phyloP scores from a whole-genome alignment of 2,329 filamentous ascomycete genomes.

The Xylaria sp. region DNA sequence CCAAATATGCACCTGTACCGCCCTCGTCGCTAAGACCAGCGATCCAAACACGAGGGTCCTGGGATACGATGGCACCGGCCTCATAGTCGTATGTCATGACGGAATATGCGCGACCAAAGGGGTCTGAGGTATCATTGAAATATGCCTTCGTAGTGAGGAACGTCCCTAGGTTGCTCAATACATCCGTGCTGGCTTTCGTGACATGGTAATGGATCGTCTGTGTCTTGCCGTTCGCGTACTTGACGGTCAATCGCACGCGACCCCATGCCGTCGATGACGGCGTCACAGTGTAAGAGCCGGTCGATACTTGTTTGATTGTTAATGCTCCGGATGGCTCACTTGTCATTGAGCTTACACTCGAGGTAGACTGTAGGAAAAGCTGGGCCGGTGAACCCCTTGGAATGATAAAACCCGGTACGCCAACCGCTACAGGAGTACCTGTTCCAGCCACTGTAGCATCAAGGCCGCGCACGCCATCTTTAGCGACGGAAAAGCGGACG shows the following conservation, averaged over 20 bases:
- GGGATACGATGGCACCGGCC: slow-evolving; percentile 54
- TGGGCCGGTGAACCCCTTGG: slow-evolving; percentile 58
- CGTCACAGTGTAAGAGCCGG: slow-evolving; percentile 55
- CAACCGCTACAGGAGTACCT: slow-evolving; percentile 60
- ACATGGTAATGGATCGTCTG: slow-evolving; percentile 68
- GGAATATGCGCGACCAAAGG: slow-evolving; percentile 64
- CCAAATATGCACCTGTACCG: slow-evolving; percentile 65
- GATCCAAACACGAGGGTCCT: slow-evolving; percentile 65
- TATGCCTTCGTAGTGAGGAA: slow-evolving; percentile 66
- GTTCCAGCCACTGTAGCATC: slow-evolving; percentile 57
- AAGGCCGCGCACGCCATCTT: slow-evolving; percentile 57
- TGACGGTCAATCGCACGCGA: slow-evolving; percentile 58
- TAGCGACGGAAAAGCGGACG: slow-evolving; percentile 61
- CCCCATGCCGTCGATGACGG: slow-evolving; percentile 60
- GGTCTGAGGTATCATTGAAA: slow-evolving; percentile 62
- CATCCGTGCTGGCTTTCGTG: slow-evolving; percentile 57
- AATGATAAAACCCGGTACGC: slow-evolving; percentile 65
- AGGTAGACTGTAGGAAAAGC: slow-evolving; percentile 57
- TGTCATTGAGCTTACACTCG: slow-evolving; percentile 54
- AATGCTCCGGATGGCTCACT: slow-evolving; percentile 54
- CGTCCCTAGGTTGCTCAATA: slow-evolving; percentile 58
- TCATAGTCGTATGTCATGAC: slow-evolving; percentile 68
- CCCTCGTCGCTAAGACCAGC: slow-evolving; percentile 69
- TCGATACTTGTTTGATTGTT: slow-evolving; percentile 45
- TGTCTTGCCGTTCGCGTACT: slow-evolving; percentile 57